Evolutionary conservation across 2,329 filamentous ascomycete genomes (phyloP).

Genomic region (Zymoseptoria brevis): DNA sequence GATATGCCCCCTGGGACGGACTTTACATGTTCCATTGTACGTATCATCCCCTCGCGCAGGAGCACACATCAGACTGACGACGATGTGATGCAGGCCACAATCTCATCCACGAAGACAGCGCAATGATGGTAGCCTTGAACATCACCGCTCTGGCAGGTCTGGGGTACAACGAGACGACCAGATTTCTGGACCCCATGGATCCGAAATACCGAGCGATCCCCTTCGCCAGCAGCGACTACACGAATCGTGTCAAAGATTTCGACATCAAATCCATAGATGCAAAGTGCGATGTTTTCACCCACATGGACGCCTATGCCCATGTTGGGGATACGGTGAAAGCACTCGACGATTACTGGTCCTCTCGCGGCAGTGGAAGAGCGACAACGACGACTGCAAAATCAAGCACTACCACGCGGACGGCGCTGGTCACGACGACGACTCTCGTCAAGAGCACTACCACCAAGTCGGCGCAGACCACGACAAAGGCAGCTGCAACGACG

Average conservation of each 20-base stretch:
- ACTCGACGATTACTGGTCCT: background rate
- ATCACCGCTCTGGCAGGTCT: constrained; percentile 25
- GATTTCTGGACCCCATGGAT: background rate
- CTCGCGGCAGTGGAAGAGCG: background rate
- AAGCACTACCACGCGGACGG: background rate
- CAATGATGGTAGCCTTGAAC: constrained; percentile 34
- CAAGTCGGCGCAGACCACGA: background rate
- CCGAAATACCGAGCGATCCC: background rate
- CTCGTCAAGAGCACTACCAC: background rate
- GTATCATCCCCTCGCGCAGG: too few relatives aligned
- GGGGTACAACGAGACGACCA: constrained; percentile 12
- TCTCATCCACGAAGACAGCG: constrained; percentile 33
- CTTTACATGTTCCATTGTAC: constrained; percentile 25
- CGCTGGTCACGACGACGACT: background rate
- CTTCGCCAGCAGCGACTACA: background rate
- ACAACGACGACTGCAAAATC: background rate
- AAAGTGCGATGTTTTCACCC: background rate
- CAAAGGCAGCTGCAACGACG: background rate
- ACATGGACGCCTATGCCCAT: background rate
- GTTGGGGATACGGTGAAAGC: background rate
- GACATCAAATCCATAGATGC: background rate
- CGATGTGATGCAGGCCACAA: constrained; percentile 35
- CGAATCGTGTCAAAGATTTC: background rate
- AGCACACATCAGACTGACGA: constrained; percentile 8
- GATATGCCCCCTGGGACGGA: constrained; percentile 45